phyloP scores from a whole-genome alignment of 2,329 filamentous ascomycete genomes.

The Penicillium capsulatum region DNA sequence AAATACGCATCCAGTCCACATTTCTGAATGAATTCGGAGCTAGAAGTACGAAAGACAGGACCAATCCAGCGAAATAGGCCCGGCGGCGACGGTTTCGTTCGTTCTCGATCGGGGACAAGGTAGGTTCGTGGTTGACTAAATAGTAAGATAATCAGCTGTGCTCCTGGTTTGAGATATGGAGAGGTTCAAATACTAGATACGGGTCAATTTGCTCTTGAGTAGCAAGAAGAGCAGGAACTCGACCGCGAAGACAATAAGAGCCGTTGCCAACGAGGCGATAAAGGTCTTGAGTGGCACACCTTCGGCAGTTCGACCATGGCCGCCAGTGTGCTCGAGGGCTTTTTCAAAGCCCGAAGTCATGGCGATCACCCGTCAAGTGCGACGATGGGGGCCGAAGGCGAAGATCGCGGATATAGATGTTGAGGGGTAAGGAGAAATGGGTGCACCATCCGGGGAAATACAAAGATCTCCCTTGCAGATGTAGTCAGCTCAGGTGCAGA shows the following conservation, averaged over 20 bases:
- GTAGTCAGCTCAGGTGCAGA: not conserved
- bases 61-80: slow-evolving; percentile 53
- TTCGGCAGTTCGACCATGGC: slow-evolving; percentile 32
- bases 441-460: not conserved
- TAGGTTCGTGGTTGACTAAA: slow-evolving; percentile 75
- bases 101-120: slow-evolving; percentile 77
- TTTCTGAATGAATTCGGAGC: slow-evolving; percentile 86
- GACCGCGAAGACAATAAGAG: slow-evolving; percentile 59
- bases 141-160: not conserved
- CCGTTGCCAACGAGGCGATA: slow-evolving; percentile 60
- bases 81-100: slow-evolving; percentile 67
- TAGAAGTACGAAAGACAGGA: slow-evolving; percentile 62
- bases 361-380: slow-evolving; percentile 9
- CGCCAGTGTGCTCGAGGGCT: slow-evolving; percentile 35
- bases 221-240: slow-evolving; percentile 68
- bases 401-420: not conserved
- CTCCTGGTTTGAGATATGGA: no score
- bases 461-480: slow-evolving; percentile 1
- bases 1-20: slow-evolving; percentile 96
- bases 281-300: slow-evolving; percentile 50
- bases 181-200: slow-evolving; percentile 92
- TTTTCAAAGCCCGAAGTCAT: slow-evolving; percentile 30
- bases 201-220: slow-evolving; percentile 70
- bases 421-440: slow-evolving; percentile 2
- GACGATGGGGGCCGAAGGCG: slow-evolving; percentile 6